Conservation (phyloP, 129 eudicot genomes). For the Saussurea involucrata region DNA sequence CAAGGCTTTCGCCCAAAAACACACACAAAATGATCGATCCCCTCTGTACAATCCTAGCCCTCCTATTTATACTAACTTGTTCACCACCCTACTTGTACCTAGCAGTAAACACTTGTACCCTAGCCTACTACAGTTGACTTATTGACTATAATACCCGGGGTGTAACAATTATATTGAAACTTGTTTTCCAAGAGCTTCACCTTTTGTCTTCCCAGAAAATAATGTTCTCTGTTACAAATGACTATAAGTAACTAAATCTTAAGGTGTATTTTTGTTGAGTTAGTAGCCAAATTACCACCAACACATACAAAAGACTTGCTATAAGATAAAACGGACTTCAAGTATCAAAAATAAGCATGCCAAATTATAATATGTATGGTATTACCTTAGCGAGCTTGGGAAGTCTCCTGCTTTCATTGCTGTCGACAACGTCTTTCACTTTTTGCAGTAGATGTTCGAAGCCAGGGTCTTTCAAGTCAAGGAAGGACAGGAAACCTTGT, state of each 20-base stretch:
- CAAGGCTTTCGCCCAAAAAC: too few species aligned
- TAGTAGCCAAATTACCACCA: not conserved
- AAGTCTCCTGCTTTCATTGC: conserved; percentile 89
- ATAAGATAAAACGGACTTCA: not conserved
- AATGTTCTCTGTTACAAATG: not conserved
- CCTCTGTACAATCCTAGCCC: too few species aligned
- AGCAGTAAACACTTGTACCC: too few species aligned
- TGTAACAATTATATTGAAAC: too few species aligned
- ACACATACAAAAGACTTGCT: not conserved
- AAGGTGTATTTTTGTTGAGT: not conserved
- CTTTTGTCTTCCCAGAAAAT: not conserved
- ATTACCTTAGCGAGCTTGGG: conserved; percentile 94
- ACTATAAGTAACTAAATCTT: not conserved
- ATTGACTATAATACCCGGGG: too few species aligned
- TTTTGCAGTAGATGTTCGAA: conserved; percentile 45
- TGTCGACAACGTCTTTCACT: conserved; percentile 81
- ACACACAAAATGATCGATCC: too few species aligned
- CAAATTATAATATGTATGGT: not conserved
- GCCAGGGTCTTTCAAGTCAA: conserved; percentile 45
- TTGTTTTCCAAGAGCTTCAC: too few species aligned
- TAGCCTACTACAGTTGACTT: too few species aligned
- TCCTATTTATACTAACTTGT: too few species aligned
- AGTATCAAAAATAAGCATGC: not conserved
- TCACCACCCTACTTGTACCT: too few species aligned
- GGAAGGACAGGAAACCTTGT: conserved; percentile 35